A percentile compares a stretch with the other conserved stretches of the same genome.
These are phyloP conservation scores for Osmanthus fragrans DNA, from an alignment of 257 asterid genomes.

Conservation along the genomic window DNA sequence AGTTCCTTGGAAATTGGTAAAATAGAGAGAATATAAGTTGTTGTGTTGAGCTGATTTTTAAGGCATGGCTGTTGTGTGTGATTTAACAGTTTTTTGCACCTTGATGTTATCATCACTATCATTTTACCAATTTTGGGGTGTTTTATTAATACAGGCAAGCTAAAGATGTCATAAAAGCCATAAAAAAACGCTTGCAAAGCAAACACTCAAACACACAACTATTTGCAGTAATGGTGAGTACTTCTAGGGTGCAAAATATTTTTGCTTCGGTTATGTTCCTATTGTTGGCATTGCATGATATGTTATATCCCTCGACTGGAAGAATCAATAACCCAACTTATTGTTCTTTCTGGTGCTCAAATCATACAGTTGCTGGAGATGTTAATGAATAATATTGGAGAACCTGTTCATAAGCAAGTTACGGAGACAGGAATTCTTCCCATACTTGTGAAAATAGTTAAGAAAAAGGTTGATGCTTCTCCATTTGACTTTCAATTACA, in stretches of 20 bases:
- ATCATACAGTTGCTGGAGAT: slow-evolving; percentile 84
- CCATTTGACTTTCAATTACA: not conserved
- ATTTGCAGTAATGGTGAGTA: slow-evolving; percentile 69
- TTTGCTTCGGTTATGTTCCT: not conserved
- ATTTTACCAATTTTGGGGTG: not conserved
- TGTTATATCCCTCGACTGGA: not conserved
- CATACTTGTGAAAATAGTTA: slow-evolving; percentile 81
- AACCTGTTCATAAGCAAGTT: slow-evolving; percentile 88
- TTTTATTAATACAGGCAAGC: slow-evolving; percentile 54
- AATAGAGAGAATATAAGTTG: not conserved
- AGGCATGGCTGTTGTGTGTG: slow-evolving; percentile 6
- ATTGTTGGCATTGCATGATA: not conserved
- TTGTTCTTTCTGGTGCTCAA: slow-evolving; percentile 13
- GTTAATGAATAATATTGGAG: slow-evolving; percentile 93
- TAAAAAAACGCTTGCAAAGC: slow-evolving; percentile 87
- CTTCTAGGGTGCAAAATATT: not conserved
- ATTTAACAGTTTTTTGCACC: not conserved
- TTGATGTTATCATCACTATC: slow-evolving; percentile 12
- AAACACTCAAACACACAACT: slow-evolving; percentile 64
- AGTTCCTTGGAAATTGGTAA: not conserved
- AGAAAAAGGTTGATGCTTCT: slow-evolving; percentile 71
- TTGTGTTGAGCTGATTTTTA: not conserved
- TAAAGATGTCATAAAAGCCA: slow-evolving; percentile 82
- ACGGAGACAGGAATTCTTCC: slow-evolving; percentile 77
- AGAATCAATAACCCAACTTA: slow-evolving; percentile 10